Base-by-base conservation (phyloP, 805 yeast species). In the Spathaspora boniae region DNA sequence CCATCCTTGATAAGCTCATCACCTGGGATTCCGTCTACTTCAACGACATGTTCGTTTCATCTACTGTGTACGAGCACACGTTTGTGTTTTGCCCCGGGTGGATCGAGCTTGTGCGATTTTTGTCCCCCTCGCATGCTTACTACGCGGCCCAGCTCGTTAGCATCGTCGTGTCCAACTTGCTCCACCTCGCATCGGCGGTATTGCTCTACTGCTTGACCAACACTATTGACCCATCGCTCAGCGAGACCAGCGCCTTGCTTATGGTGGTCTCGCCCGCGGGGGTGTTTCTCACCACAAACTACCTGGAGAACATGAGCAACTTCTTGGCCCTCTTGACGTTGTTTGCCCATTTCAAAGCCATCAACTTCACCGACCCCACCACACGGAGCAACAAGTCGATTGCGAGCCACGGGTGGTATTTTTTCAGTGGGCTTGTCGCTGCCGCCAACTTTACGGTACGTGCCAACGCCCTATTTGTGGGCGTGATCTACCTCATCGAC, bases 11-110 rank as follows among this genome's bases (percentile, higher is more conserved):
- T 34, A 77, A 74, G 37, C 64, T 86, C 4, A 61, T 85, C 17
- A 70, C 80, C 3, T 91, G 98, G 98, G 98, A 91, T 55, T 70
- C 81, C 1, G 93, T 88, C 0, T 88, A 80, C 56, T 88, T 84
- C 50, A 55, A 74, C 11, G 76, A 79, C 29, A 54, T 80, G 37
- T 76, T 84, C 22, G 52, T 58, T 7, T 56, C 72, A 11, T 77
- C 72, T 0, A 55, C 60, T 11, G 54, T 61, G n/a, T 89, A 69
- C 57, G 98, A 91, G 58, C 96, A 91, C 55, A 95, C 88, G 58
- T 84, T 77, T 70, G 97, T 94, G 4, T 91, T 86, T 54, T 79
- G 94, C 18, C 84, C 84, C 8, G 51, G 77, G 2, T 91, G 96
- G 95, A 71, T 82, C 65, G 51, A 74, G 16, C 30, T 80, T 3